Conservation (phyloP, 345 rosid genomes). For the Turnera subulata region DNA sequence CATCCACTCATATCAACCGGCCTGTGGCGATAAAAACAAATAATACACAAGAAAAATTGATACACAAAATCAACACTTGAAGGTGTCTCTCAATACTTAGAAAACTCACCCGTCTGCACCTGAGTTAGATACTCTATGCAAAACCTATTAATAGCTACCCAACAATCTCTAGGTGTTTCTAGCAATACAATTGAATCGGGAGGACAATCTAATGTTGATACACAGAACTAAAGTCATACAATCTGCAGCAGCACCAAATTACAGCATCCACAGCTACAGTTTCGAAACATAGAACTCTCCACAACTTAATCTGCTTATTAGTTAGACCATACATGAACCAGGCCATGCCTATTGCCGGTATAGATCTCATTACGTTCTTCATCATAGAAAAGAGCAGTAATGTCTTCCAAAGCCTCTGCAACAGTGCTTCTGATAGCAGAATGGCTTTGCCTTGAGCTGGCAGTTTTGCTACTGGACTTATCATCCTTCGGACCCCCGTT, state of each 20-base stretch:
- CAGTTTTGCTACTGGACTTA: constrained; percentile 39
- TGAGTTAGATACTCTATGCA: no score
- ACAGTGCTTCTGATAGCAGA: constrained; percentile 47
- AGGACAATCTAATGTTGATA: no score
- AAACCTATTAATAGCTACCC: no score
- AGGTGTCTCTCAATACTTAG: no score
- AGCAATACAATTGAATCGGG: no score
- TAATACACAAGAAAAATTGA: no score
- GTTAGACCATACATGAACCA: constrained; percentile 91
- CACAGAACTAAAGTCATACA: neutral
- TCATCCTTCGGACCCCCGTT: constrained; percentile 50
- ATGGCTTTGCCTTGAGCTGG: constrained; percentile 27
- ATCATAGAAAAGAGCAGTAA: constrained; percentile 84
- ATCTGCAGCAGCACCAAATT: neutral
- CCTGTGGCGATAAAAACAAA: no score
- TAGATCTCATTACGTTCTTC: constrained; percentile 95
- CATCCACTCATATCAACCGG: no score
- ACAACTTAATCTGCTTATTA: constrained; percentile 7
- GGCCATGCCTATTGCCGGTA: constrained; percentile 77
- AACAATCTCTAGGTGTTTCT: no score
- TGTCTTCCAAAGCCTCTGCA: constrained; percentile 80
- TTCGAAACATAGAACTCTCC: neutral
- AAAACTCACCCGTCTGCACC: no score
- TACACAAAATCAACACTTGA: no score
- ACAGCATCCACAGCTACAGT: neutral